Evolutionary conservation across 176 grass and related monocot genomes (phyloP).

Genomic region (Tuctoria greenei): DNA sequence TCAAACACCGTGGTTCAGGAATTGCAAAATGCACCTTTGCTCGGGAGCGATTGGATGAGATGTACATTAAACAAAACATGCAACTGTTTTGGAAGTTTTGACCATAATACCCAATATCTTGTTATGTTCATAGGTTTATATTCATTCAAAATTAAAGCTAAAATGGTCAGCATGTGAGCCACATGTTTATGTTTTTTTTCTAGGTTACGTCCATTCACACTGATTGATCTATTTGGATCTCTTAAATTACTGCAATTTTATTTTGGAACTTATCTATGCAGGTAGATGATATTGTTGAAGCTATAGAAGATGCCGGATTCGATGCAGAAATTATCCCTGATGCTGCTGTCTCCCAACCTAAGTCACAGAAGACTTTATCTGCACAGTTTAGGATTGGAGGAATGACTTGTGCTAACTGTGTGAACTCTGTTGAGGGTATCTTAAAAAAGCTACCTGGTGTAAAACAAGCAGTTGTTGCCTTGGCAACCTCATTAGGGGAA

Average conservation of each 20-base stretch:
- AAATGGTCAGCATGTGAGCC: neutral
- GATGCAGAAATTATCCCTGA: slow-evolving; percentile 90
- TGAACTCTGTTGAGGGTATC: slow-evolving; percentile 91
- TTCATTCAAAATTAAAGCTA: neutral
- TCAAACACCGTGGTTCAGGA: neutral
- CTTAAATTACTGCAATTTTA: slow-evolving; percentile 20
- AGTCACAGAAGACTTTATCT: slow-evolving; percentile 64
- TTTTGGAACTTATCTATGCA: slow-evolving; percentile 42
- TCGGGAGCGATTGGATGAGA: neutral
- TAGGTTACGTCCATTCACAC: slow-evolving; percentile 6
- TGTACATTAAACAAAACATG: neutral
- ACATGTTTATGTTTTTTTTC: neutral
- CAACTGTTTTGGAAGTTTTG: too few relatives aligned
- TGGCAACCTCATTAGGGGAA: slow-evolving; percentile 89
- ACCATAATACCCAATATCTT: too few relatives aligned
- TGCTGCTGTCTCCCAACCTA: slow-evolving; percentile 53
- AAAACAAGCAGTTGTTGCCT: slow-evolving; percentile 73
- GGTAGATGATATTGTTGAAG: slow-evolving; percentile 84
- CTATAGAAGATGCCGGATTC: slow-evolving; percentile 94
- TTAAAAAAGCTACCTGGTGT: slow-evolving; percentile 77
- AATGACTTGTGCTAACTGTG: slow-evolving; percentile 96
- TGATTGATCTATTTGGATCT: neutral
- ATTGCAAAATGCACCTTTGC: neutral
- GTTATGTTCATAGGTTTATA: too few relatives aligned
- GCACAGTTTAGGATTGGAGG: slow-evolving; percentile 94